phyloP scores from a whole-genome alignment of 352 stramenopile genomes.

The Globisporangium heterothallicum region DNA sequence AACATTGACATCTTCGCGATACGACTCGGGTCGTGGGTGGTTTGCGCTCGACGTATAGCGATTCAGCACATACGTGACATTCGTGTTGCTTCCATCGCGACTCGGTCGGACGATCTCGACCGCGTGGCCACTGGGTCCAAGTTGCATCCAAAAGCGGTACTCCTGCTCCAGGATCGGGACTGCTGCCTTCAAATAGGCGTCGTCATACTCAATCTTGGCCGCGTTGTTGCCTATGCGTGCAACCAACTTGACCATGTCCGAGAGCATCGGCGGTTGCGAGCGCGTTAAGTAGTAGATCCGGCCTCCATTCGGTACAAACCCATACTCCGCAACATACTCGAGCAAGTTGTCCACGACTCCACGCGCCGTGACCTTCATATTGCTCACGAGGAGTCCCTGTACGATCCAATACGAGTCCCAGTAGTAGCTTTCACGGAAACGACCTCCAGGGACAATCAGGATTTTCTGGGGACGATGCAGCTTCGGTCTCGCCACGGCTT shows the following conservation, averaged over 20 bases:
- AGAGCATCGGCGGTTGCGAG: constrained; percentile 88
- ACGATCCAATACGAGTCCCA: constrained; percentile 94
- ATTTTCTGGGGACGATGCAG: constrained; percentile 42
- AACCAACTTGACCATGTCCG: constrained; percentile 75
- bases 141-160: constrained; percentile 84
- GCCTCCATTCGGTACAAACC: constrained; percentile 88
- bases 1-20: constrained; percentile 72
- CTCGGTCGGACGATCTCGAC: constrained; percentile 33
- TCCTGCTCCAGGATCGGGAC: constrained; percentile 73
- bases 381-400: constrained; percentile 75
- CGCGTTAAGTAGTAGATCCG: constrained; percentile 89
- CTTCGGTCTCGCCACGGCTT: constrained; percentile 28
- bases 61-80: constrained; percentile 52
- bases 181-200: constrained; percentile 37
- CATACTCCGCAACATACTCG: constrained; percentile 80
- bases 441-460: constrained; percentile 83
- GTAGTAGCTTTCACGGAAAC: constrained; percentile 92
- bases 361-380: constrained; percentile 70
- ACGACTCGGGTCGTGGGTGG: constrained; percentile 82
- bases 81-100: background rate
- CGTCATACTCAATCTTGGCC: constrained; percentile 37
- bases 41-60: constrained; percentile 73
- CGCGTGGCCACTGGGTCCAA: constrained; percentile 50
- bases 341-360: constrained; percentile 85
- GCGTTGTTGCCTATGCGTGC: constrained; percentile 25